Evolutionary conservation across 78 protist species (phyloP), one percentile per base, ranked within the genome.

Genomic region (Chrysochromulina parva): DNA sequence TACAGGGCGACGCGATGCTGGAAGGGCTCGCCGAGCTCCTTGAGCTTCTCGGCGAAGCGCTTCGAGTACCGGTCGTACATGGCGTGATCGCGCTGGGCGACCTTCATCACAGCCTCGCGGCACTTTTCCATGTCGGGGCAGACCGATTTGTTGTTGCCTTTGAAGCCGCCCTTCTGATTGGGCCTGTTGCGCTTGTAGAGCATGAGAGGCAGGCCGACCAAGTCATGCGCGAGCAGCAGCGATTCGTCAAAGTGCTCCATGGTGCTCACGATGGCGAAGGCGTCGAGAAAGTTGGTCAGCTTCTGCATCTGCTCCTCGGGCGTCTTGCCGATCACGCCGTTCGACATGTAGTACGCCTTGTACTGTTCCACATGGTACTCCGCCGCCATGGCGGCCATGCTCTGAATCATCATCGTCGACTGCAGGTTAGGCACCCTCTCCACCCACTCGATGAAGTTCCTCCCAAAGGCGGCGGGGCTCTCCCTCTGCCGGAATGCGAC

Each of bases 81-180:
- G 47, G 9, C 26, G 73, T 66, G 38, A 19, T 66, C 73, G 26
- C 9, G 73, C 73, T 9, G 47, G 14, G 47, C 47, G 50, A 78
- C 59, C 19, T 17, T 11, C 16, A 11, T 3, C 20, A 78, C 60
- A 47, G 1, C 26, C 60, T 2, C 86, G 60, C 57, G 58, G 60
- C 86, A 78, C 86, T 14, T 16, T 19, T 74, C 84, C 84, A 74
- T 74, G 84, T 74, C 84, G 24, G 84, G 84, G 55, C 84, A 74
- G 28, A 74, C 47, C 28, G 11, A 19, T 6, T 55, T 22, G 28
- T 1, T 5, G 26, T 19, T 24, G 62, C 82, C 82, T 48, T 55
- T 9, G 82, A 74, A 74, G 82, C 82, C 82, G 11, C 53, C 53
- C 82, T 74, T 74, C 38, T 22, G 22, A 14, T 19, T 6, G 19